phyloP scores from a whole-genome alignment of 495 filamentous ascomycete species.

The Rhizodiscina lignyota region DNA sequence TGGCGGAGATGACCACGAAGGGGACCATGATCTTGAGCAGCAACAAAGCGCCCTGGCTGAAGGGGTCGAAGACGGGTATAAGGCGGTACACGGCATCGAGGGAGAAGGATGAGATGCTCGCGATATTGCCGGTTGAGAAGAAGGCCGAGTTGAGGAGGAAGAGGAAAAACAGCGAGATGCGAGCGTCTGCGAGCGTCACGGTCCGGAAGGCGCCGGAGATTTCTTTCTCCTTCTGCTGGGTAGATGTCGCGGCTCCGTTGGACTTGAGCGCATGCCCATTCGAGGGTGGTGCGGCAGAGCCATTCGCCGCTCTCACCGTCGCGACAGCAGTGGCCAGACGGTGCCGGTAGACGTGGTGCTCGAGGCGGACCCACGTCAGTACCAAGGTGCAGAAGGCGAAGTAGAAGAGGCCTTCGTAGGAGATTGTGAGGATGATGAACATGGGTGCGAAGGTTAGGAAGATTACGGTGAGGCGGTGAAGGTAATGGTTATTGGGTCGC shows the following conservation, averaged over 20 bases:
- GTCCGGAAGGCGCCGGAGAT: constrained; percentile 37
- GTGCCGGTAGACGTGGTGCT: constrained; percentile 58
- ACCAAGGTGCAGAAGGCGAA: constrained; percentile 71
- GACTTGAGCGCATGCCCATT: neutral
- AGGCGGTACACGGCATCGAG: constrained; percentile 81
- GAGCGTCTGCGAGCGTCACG: constrained; percentile 63
- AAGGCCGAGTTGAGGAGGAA: constrained; percentile 89
- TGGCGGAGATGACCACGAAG: constrained; percentile 83
- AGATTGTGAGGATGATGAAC: constrained; percentile 94
- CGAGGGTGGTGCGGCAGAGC: constrained; percentile 8
- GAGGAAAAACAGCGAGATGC: constrained; percentile 87
- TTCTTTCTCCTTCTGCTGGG: neutral
- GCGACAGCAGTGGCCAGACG: constrained; percentile 17
- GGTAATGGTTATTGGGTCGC: constrained; percentile 71
- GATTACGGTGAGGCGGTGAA: constrained; percentile 75
- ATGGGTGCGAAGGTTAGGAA: constrained; percentile 88
- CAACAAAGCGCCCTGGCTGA: constrained; percentile 76
- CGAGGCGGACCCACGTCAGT: constrained; percentile 77
- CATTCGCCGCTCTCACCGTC: neutral
- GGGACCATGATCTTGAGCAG: constrained; percentile 85
- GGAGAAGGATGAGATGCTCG: constrained; percentile 86
- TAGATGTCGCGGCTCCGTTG: neutral
- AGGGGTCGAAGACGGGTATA: constrained; percentile 89
- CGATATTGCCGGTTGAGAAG: constrained; percentile 94
- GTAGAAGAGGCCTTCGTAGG: constrained; percentile 96